These are phyloP conservation scores for Fusarium pilosicola DNA, from an alignment of 2,329 filamentous ascomycete genomes.

Conservation along the genomic window DNA sequence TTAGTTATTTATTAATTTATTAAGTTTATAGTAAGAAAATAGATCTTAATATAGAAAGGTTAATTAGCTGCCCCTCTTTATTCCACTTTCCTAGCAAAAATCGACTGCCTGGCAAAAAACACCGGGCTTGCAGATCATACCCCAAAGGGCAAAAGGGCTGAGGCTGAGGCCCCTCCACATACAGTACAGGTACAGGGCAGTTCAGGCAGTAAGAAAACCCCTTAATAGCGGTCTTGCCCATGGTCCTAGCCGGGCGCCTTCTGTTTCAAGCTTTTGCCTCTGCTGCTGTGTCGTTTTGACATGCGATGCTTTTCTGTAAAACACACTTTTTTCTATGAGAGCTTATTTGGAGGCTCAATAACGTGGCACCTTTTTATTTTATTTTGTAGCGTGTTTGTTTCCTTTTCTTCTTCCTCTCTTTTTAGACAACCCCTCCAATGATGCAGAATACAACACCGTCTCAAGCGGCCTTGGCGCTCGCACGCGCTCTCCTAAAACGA, in stretches of 20 bases:
- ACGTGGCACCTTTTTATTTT: not conserved
- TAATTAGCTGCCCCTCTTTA: no score
- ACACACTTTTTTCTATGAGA: not conserved
- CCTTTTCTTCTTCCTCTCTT: not conserved
- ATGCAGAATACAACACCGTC: not conserved
- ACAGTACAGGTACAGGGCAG: not conserved
- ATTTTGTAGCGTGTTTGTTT: not conserved
- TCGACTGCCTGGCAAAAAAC: no score
- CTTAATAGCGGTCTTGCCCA: not conserved
- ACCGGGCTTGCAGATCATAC: no score
- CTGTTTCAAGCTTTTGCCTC: not conserved
- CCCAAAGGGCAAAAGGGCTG: not conserved
- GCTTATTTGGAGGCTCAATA: not conserved
- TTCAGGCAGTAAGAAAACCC: not conserved
- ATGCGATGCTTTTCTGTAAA: not conserved
- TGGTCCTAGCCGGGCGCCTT: not conserved
- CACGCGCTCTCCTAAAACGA: constrained; percentile 21
- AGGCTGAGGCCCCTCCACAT: not conserved
- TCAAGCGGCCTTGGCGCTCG: not conserved
- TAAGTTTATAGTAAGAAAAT: no score
- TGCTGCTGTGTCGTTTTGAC: not conserved
- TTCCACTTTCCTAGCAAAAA: no score
- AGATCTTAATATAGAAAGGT: no score
- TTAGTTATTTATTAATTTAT: no score
- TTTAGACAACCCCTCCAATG: not conserved